These are phyloP conservation scores for Ceratobasidium sp. DNA, from an alignment of 1,284 basidiomycete genomes.

Conservation along the genomic window DNA sequence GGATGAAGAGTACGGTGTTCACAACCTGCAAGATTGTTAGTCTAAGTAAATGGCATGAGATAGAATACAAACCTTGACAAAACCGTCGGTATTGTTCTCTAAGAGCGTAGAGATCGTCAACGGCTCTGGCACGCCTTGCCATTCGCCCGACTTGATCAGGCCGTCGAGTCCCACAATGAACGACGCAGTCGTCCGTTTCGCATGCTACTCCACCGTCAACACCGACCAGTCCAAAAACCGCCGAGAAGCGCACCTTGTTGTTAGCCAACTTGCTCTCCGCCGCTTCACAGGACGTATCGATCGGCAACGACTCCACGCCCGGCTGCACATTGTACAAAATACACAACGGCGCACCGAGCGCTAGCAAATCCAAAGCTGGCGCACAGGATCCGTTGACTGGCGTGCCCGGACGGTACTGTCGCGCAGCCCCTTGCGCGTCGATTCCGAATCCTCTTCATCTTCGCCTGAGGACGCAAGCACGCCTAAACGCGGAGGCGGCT, in stretches of 20 bases:
- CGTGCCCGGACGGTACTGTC: conserved; percentile 63
- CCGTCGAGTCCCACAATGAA: conserved; percentile 67
- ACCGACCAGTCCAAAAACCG: not conserved
- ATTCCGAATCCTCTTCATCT: not conserved
- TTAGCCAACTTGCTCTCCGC: conserved; percentile 67
- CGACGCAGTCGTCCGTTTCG: conserved; percentile 77
- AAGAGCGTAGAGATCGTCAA: conserved; percentile 90
- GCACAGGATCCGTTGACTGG: conserved; percentile 85
- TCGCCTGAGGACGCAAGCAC: conserved; percentile 50
- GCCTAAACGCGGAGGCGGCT: conserved; percentile 55
- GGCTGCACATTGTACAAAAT: conserved; percentile 94
- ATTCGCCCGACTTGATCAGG: conserved; percentile 56
- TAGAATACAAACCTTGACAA: conserved; percentile 81
- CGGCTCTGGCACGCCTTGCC: conserved; percentile 59
- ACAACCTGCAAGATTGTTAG: conserved; percentile 70
- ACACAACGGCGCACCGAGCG: conserved; percentile 92
- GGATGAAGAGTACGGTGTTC: conserved; percentile 88
- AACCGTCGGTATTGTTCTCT: conserved; percentile 85
- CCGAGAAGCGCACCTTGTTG: conserved; percentile 51
- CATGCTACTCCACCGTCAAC: conserved; percentile 8
- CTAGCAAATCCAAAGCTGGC: conserved; percentile 94
- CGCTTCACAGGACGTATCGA: conserved; percentile 69
- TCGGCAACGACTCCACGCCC: conserved; percentile 63
- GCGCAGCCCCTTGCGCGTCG: not conserved
- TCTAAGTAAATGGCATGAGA: conserved; percentile 26